Conservation (phyloP, 306 rosid genomes). For the Pyrus bretschneideri region DNA sequence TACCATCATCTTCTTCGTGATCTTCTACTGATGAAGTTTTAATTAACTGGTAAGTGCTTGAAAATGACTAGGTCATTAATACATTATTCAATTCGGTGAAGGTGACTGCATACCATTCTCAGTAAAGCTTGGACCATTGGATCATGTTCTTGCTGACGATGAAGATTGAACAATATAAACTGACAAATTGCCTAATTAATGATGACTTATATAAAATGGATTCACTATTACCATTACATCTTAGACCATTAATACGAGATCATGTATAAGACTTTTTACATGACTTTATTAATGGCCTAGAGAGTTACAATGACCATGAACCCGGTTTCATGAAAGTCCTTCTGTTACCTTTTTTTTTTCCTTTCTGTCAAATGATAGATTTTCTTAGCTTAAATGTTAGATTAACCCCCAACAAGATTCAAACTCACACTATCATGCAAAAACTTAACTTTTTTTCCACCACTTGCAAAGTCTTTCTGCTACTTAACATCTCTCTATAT, state of each 20-base stretch:
- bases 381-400: too few relatives aligned
- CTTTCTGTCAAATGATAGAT: too few relatives aligned
- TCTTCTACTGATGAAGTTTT: neutral
- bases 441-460: fast-evolving
- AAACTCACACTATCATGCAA: fast-evolving
- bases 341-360: too few relatives aligned
- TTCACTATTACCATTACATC: too few relatives aligned
- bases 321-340: too few relatives aligned
- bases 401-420: fast-evolving
- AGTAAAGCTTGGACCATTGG: neutral
- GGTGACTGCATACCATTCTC: neutral
- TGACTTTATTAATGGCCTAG: neutral
- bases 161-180: neutral
- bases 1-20: neutral
- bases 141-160: neutral
- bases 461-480: neutral
- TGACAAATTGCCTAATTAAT: neutral
- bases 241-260: neutral
- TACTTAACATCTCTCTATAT: neutral
- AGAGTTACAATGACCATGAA: too few relatives aligned
- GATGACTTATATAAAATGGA: neutral
- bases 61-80: conserved; percentile 1
- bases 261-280: neutral
- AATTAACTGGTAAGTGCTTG: neutral
- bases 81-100: conserved; percentile 3